These are phyloP conservation scores for Sporothrix variecibatus DNA, from an alignment of 2,329 filamentous ascomycete species.

Conservation along the genomic window DNA sequence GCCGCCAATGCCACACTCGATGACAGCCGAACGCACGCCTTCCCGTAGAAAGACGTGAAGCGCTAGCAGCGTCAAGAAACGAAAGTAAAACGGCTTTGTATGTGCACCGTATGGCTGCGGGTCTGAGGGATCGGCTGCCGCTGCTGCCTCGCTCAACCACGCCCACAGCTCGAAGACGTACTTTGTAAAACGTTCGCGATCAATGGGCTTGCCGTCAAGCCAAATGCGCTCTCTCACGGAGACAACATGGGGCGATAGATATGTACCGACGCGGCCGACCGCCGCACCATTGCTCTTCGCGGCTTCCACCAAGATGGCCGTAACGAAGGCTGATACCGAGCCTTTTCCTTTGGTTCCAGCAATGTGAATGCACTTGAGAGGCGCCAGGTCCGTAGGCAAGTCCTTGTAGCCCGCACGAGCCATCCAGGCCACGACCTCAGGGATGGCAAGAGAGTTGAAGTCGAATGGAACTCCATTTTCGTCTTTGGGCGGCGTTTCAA, in stretches of 20 bases:
- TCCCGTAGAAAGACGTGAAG: slow-evolving; percentile 79
- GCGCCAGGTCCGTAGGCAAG: slow-evolving; percentile 50
- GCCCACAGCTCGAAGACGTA: slow-evolving; percentile 90
- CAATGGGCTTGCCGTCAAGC: slow-evolving; percentile 72
- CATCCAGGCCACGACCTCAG: slow-evolving; percentile 81
- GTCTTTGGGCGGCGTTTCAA: slow-evolving; percentile 39
- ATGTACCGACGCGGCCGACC: slow-evolving; percentile 59
- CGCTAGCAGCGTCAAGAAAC: slow-evolving; percentile 85
- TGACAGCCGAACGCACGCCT: slow-evolving; percentile 73
- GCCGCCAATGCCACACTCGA: slow-evolving; percentile 93
- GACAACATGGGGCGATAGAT: slow-evolving; percentile 79
- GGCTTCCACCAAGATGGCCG: slow-evolving; percentile 55
- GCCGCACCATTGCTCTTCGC: slow-evolving; percentile 38
- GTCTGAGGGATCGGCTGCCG: slow-evolving; percentile 39
- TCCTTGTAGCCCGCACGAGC: slow-evolving; percentile 70
- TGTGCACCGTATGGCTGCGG: slow-evolving; percentile 55
- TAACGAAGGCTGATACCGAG: slow-evolving; percentile 68
- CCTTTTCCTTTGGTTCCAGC: slow-evolving; percentile 79
- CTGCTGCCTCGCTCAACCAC: slow-evolving; percentile 46
- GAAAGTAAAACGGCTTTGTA: slow-evolving; percentile 87
- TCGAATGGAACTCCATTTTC: slow-evolving; percentile 46
- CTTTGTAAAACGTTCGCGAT: slow-evolving; percentile 66
- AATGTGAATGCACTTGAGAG: slow-evolving; percentile 69
- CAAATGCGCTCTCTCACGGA: slow-evolving; percentile 83
- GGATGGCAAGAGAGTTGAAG: slow-evolving; percentile 73